phyloP scores from a whole-genome alignment of 148 eudicot genomes.

The Chenopodium album region DNA sequence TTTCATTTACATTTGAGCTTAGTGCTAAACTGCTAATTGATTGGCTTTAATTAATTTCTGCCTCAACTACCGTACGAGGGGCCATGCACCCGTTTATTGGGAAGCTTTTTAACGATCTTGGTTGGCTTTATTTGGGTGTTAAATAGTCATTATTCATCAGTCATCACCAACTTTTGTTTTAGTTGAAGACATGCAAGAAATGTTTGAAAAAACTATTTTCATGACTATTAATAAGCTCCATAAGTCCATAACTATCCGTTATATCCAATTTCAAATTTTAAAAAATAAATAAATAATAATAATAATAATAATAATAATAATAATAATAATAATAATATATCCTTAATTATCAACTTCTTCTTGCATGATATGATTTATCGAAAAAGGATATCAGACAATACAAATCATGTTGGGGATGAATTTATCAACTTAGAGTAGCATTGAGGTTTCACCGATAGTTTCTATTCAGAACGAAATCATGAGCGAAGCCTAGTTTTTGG shows the following conservation, averaged over 20 bases:
- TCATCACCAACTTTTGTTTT: not conserved
- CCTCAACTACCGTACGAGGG: conserved; percentile 19
- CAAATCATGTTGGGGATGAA: too few species aligned
- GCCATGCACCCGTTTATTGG: not conserved
- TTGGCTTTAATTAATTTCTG: not conserved
- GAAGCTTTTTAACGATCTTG: not conserved
- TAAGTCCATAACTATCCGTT: not conserved
- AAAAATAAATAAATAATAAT: too few species aligned
- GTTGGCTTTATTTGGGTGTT: conserved; percentile 5
- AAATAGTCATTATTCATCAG: not conserved
- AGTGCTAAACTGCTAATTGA: conserved; percentile 11
- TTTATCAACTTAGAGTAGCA: too few species aligned
- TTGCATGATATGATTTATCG: too few species aligned
- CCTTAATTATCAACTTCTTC: too few species aligned
- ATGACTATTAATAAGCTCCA: not conserved
- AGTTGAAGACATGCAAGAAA: not conserved
- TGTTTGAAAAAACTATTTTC: not conserved
- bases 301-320: too few species aligned
- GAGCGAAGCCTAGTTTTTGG: too few species aligned
- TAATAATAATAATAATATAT: too few species aligned
- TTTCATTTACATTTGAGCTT: not conserved
- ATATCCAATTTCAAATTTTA: not conserved
- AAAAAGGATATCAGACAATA: too few species aligned
- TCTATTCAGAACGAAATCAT: too few species aligned
- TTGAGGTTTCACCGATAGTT: too few species aligned